Evolutionary conservation across 2,329 filamentous ascomycete species (phyloP), one percentile per base, ranked within the genome.

Genomic region (Phoma sp.): DNA sequence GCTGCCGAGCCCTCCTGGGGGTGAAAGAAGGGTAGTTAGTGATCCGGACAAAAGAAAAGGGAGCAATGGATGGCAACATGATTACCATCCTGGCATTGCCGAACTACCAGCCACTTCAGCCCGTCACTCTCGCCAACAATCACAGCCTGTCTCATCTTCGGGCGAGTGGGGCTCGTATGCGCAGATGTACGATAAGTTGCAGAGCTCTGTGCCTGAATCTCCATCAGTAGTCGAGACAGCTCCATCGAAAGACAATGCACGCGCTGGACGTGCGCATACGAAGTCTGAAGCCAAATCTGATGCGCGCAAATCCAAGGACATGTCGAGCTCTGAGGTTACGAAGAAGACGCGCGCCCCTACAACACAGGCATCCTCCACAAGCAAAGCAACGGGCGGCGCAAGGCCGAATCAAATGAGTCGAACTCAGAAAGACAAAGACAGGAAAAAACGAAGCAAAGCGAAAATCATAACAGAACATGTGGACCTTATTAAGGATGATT

Each of bases 401-500:
- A 20, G 61, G 64, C 57, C 18, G 28, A 42, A 15, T 18, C 77
- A 82, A 36, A 80, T 87, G 59, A 92, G 90, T 36, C 93, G 89
- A 69, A 90, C 88, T n/a, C 91, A 96, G 68, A 78, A 82, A 17
- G 91, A 97, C 53, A 96, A 90, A 65, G 87, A 96, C 59, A 88
- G 83, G 71, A 98, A 96, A 79, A 83, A 86, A 59, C 84, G 89
- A 47, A 83, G 84, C 54, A 97, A 96, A 74, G 93, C 92, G 1
- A 83, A 83, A 45, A 87, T 99, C 38, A 84, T 91, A 29, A 82
- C 96, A 30, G 88, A 93, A 69, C 92, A 98, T 78, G 77, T 95
- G 55, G 95, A 99, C 77, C 90, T 99, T 66, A 98, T 99, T 76
- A 92, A 90, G 66, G 91, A 98, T 74, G 90, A 91, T 3, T 99